These are phyloP conservation scores for Coemansia sp. DNA, from an alignment of 192 early-diverging fungal genomes.

Conservation along the genomic window DNA sequence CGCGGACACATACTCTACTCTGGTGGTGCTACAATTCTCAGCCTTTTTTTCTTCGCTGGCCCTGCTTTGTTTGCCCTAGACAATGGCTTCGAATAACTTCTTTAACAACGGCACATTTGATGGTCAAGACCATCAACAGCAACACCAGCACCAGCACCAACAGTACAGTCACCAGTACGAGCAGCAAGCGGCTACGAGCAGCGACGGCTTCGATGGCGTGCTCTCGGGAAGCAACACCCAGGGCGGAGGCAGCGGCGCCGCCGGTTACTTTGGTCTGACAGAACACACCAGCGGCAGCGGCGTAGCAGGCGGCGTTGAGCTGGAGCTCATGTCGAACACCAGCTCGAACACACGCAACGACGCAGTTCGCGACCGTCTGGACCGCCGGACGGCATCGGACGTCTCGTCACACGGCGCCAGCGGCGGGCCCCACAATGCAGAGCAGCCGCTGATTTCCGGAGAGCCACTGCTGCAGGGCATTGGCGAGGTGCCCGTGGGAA, in stretches of 20 bases:
- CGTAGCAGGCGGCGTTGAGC: conserved; percentile 32
- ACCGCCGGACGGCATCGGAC: conserved; percentile 46
- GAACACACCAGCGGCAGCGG: conserved; percentile 7
- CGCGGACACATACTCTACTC: no score
- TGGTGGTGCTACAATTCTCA: no score
- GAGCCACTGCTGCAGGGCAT: conserved; percentile 41
- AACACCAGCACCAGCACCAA: background rate
- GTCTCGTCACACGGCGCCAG: conserved; percentile 45
- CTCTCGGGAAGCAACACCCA: conserved; percentile 7
- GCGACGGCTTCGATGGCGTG: conserved; percentile 38
- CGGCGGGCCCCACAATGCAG: conserved; percentile 12
- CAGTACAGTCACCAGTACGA: conserved; percentile 9
- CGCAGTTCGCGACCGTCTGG: conserved; percentile 30
- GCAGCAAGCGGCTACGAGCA: conserved; percentile 8
- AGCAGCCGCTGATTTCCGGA: conserved; percentile 43
- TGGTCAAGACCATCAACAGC: background rate
- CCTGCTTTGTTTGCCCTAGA: background rate
- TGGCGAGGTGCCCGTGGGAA: conserved; percentile 20
- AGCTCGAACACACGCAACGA: conserved; percentile 50
- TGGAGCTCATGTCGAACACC: conserved; percentile 44
- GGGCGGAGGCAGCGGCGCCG: conserved; percentile 6
- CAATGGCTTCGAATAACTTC: conserved; percentile 8
- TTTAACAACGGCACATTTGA: conserved; percentile 23
- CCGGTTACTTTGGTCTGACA: conserved; percentile 27
- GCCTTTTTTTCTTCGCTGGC: no score